Percentiles rank a stretch among this genome's conserved stretches.
phyloP scores from a whole-genome alignment of 768 basidiomycete species.

The Phanerodontia chrysosporium region DNA sequence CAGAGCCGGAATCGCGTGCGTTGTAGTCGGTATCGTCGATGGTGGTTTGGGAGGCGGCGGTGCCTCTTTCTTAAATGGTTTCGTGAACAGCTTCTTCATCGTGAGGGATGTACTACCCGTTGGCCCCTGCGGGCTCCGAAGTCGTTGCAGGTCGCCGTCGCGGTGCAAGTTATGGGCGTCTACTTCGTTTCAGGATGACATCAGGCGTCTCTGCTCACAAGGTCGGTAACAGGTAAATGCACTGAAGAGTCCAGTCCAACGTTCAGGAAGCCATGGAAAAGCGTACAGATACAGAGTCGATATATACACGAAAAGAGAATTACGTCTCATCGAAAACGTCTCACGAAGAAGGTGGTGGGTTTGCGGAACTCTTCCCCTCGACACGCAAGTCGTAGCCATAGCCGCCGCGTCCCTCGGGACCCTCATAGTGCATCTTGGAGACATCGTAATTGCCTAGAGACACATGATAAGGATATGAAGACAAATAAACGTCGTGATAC shows the following conservation, averaged over 20 bases:
- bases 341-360: conserved; percentile 36
- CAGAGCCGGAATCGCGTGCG: conserved; percentile 31
- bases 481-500: conserved; percentile 20
- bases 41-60: background rate
- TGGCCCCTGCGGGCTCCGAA: background rate
- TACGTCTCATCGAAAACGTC: conserved; percentile 12
- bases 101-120: background rate
- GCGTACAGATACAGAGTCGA: conserved; percentile 13
- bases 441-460: conserved; percentile 86
- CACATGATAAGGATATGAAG: conserved; percentile 1
- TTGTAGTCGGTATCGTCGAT: conserved; percentile 2
- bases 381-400: conserved; percentile 81
- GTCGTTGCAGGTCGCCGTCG: background rate
- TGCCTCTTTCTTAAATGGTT: conserved; percentile 11
- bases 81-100: conserved; percentile 15
- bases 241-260: background rate
- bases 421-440: conserved; percentile 87
- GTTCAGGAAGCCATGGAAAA: background rate
- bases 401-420: conserved; percentile 57
- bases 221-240: too few relatives aligned
- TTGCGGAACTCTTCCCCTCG: conserved; percentile 49
- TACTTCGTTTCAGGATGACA: background rate
- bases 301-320: conserved; percentile 19
- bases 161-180: background rate
- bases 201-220: conserved; percentile 2